Percentiles rank a stretch among this genome's conserved stretches.
phyloP scores from a whole-genome alignment of 163 green algal genomes.

The Botryococcus braunii region DNA sequence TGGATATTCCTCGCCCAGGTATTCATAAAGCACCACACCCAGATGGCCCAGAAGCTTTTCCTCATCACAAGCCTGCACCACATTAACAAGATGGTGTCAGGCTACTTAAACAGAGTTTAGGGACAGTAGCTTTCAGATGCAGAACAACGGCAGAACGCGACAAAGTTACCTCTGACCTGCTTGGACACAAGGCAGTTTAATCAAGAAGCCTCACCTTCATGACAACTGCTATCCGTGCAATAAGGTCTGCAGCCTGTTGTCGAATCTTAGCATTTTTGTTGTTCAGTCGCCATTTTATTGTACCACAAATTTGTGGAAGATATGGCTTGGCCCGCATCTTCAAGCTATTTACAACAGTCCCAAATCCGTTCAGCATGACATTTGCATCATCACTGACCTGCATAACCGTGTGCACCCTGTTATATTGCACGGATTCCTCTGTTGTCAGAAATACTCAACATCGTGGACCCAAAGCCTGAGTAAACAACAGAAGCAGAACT shows the following conservation, averaged over 20 bases:
- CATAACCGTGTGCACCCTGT: no score
- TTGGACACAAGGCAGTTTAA: no score
- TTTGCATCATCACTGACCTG: constrained; percentile 76
- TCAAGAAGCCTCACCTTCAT: constrained; percentile 60
- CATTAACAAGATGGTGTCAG: not conserved
- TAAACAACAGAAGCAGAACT: no score
- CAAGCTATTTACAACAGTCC: constrained; percentile 89
- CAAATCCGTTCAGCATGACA: constrained; percentile 97
- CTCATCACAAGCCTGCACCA: constrained; percentile 70
- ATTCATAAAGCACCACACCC: constrained; percentile 96
- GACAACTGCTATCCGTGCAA: constrained; percentile 83
- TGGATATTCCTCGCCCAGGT: constrained; percentile 98
- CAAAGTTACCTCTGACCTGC: no score
- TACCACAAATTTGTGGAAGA: constrained; percentile 95
- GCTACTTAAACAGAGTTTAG: no score
- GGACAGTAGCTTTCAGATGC: no score
- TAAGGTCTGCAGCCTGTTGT: constrained; percentile 95
- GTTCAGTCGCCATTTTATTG: constrained; percentile 99
- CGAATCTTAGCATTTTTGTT: constrained; percentile 94
- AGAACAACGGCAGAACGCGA: no score
- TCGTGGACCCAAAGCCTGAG: no score
- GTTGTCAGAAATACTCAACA: not conserved
- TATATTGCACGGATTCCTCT: not conserved
- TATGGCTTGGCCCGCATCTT: constrained; percentile 90
- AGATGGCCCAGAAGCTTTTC: constrained; percentile 95